Conservation (phyloP, 805 yeast genomes). For the Teunomyces aglyptinius region DNA sequence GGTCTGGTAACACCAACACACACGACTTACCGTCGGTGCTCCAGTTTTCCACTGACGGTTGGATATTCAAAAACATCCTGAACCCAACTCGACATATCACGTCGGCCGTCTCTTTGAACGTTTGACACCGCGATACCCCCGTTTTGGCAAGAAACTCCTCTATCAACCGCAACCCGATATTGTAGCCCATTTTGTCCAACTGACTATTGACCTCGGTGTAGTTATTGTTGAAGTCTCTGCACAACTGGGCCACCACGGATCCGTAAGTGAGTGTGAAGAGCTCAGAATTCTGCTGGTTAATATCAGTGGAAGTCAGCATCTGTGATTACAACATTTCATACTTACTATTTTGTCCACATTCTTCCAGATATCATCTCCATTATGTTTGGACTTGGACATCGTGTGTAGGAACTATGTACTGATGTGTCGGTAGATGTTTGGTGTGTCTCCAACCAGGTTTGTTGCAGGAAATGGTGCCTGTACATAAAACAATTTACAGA, state of each 20-base stretch:
- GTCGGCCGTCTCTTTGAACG: constrained; percentile 84
- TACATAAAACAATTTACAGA: background rate
- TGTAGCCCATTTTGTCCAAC: constrained; percentile 90
- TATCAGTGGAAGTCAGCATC: background rate
- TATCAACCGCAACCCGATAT: constrained; percentile 84
- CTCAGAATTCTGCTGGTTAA: constrained; percentile 66
- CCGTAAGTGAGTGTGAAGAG: constrained; percentile 94
- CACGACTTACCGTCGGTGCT: constrained; percentile 71
- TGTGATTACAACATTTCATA: constrained; percentile 11
- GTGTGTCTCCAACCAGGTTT: background rate
- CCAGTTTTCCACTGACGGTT: constrained; percentile 78
- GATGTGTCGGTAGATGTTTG: background rate
- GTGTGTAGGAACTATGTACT: constrained; percentile 3
- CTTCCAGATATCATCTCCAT: constrained; percentile 92
- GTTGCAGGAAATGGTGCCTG: background rate
- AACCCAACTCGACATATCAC: constrained; percentile 84
- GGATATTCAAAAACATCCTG: constrained; percentile 80
- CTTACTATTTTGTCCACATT: constrained; percentile 80
- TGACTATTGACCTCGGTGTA: constrained; percentile 78
- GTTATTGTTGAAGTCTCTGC: constrained; percentile 76
- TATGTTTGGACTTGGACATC: constrained; percentile 27
- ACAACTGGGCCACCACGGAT: constrained; percentile 85
- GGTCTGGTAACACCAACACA: constrained; percentile 66
- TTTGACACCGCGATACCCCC: constrained; percentile 76
- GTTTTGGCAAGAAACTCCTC: constrained; percentile 92